phyloP scores from a whole-genome alignment of 2,329 filamentous ascomycete species.

The Sporothrix inflata region DNA sequence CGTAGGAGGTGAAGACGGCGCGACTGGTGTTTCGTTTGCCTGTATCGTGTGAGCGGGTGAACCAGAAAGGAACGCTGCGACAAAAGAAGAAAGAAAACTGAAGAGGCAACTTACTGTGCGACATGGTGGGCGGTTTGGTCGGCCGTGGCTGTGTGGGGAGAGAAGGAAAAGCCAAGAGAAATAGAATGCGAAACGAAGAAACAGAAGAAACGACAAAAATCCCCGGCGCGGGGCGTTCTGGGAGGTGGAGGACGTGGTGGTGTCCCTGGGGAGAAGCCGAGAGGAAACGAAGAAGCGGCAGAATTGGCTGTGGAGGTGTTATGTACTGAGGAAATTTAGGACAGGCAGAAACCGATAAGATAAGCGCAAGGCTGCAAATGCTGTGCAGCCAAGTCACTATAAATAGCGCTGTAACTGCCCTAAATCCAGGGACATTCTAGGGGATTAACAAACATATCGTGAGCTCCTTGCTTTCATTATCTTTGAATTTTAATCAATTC shows the following conservation, averaged over 20 bases:
- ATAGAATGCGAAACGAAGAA: background rate
- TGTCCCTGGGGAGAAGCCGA: conserved; percentile 21
- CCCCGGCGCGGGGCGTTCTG: conserved; percentile 7
- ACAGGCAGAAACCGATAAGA: conserved; percentile 16
- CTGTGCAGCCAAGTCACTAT: background rate
- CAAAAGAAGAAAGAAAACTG: background rate
- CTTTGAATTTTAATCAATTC: background rate
- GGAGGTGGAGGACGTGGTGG: background rate
- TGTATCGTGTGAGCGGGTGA: conserved; percentile 39
- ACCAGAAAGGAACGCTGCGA: background rate
- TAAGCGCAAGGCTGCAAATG: conserved; percentile 3
- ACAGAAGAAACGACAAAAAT: conserved; percentile 6
- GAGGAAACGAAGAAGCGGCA: conserved; percentile 12
- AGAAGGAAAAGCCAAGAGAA: background rate
- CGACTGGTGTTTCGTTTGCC: conserved; percentile 89
- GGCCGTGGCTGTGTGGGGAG: background rate
- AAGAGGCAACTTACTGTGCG: conserved; percentile 49
- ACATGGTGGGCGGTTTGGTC: conserved; percentile 39
- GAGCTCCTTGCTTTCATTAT: background rate
- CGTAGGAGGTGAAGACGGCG: conserved; percentile 91
- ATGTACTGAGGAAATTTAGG: background rate
- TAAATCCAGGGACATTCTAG: background rate
- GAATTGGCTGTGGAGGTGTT: background rate
- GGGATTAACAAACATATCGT: background rate
- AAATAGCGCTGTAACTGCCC: background rate